These are phyloP conservation scores for Daldinia eschscholtzii DNA, from an alignment of 2,329 filamentous ascomycete genomes.

Conservation along the genomic window DNA sequence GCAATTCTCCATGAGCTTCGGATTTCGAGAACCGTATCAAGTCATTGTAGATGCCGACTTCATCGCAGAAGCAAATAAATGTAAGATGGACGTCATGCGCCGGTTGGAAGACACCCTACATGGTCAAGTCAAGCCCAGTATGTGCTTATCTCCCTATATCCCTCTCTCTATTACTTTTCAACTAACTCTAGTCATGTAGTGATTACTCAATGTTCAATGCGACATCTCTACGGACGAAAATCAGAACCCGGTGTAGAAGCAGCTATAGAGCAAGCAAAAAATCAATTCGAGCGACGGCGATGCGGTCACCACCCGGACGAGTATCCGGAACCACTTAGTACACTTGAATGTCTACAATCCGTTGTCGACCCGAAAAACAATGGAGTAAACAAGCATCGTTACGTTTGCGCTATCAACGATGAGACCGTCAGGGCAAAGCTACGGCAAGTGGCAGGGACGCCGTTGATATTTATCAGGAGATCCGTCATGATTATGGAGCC, in stretches of 20 bases:
- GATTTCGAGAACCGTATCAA: slow-evolving; percentile 95
- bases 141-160: slow-evolving; percentile 49
- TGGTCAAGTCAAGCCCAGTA: slow-evolving; percentile 85
- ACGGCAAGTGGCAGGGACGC: slow-evolving; percentile 77
- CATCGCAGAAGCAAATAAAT: slow-evolving; percentile 81
- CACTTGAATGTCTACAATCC: slow-evolving; percentile 76
- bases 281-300: slow-evolving; percentile 76
- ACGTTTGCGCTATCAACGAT: slow-evolving; percentile 82
- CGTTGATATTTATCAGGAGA: slow-evolving; percentile 81
- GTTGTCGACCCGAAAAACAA: slow-evolving; percentile 84
- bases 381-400: slow-evolving; percentile 80
- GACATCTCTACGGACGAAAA: slow-evolving; percentile 77
- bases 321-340: slow-evolving; percentile 76
- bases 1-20: slow-evolving; percentile 87
- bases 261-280: slow-evolving; percentile 82
- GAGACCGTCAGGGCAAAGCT: slow-evolving; percentile 72
- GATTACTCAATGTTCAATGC: slow-evolving; percentile 85
- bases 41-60: slow-evolving; percentile 90
- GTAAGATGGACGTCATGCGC: slow-evolving; percentile 88
- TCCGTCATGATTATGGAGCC: slow-evolving; percentile 85
- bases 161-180: background rate
- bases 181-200: slow-evolving; percentile 58
- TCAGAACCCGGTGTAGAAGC: slow-evolving; percentile 64
- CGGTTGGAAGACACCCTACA: slow-evolving; percentile 86
- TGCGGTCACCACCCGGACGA: slow-evolving; percentile 83